Conservation (phyloP, 495 filamentous ascomycete genomes). For the Penicillium soppii region DNA sequence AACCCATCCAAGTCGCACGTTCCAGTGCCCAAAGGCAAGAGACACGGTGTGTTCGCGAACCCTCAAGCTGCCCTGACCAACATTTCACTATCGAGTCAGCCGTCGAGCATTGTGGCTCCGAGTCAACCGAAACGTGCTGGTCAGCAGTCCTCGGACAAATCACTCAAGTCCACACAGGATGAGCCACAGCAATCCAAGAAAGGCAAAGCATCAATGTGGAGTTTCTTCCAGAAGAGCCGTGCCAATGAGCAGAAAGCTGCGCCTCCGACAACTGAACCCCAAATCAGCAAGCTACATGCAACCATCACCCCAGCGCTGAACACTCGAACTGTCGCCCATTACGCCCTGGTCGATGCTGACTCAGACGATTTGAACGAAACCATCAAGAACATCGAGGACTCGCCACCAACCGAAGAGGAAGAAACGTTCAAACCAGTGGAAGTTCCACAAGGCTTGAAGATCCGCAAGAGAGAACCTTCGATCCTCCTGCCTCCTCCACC, state of each 20-base stretch:
- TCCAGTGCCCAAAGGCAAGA: slow-evolving; percentile 20
- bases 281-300: slow-evolving; percentile 36
- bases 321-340: slow-evolving; percentile 64
- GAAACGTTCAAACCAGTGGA: slow-evolving; percentile 20
- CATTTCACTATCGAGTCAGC: slow-evolving; percentile 30
- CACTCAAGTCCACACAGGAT: not conserved
- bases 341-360: slow-evolving; percentile 78
- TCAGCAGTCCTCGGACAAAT: slow-evolving; percentile 8
- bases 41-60: slow-evolving; percentile 20
- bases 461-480: slow-evolving; percentile 46
- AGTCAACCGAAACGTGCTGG: slow-evolving; percentile 13
- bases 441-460: slow-evolving; percentile 31
- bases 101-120: slow-evolving; percentile 19
- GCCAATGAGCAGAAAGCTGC: slow-evolving; percentile 19
- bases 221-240: slow-evolving; percentile 69
- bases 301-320: slow-evolving; percentile 37
- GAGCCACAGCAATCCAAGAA: slow-evolving; percentile 28
- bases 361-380: slow-evolving; percentile 67
- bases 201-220: slow-evolving; percentile 55
- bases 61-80: slow-evolving; percentile 23
- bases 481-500: slow-evolving; percentile 57
- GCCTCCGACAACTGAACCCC: slow-evolving; percentile 1
- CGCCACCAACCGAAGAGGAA: slow-evolving; percentile 44
- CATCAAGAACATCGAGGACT: slow-evolving; percentile 58
- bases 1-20: slow-evolving; percentile 16